phyloP scores from a whole-genome alignment of 768 basidiomycete genomes.

The Hericium erinaceus region DNA sequence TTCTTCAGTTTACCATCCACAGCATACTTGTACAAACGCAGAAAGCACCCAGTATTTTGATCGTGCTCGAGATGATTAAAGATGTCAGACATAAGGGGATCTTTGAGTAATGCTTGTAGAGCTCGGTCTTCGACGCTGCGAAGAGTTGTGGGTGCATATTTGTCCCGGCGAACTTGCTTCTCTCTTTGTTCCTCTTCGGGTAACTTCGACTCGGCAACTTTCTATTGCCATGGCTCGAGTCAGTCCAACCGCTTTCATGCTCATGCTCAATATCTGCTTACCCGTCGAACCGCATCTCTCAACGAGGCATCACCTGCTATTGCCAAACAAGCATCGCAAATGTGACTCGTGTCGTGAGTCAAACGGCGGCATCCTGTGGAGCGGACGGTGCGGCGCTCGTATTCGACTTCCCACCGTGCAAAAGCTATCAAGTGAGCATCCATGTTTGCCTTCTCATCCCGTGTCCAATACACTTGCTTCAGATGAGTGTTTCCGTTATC shows the following conservation, averaged over 20 bases:
- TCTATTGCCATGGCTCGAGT: too few species aligned
- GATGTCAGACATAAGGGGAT: constrained; percentile 7
- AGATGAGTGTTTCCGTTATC: too few species aligned
- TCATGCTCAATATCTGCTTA: too few species aligned
- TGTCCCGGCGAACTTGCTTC: background rate
- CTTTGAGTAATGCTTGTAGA: constrained; percentile 7
- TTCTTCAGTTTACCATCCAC: constrained; percentile 10
- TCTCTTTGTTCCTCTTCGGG: constrained; percentile 1
- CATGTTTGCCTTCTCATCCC: background rate
- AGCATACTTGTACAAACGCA: constrained; percentile 12
- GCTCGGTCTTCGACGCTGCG: constrained; percentile 3
- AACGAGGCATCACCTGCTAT: background rate
- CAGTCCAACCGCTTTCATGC: too few species aligned
- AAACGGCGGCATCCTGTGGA: background rate
- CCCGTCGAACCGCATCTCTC: background rate
- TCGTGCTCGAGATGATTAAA: constrained; percentile 5
- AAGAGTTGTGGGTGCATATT: background rate
- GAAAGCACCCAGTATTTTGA: constrained; percentile 9
- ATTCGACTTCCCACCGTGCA: constrained; percentile 2
- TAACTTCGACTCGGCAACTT: background rate
- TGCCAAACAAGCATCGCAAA: background rate
- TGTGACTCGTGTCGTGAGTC: background rate
- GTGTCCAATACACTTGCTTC: background rate
- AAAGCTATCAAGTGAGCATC: background rate
- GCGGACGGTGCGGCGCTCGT: background rate